These are phyloP conservation scores for Botrytis galanthina DNA, from an alignment of 2,329 filamentous ascomycete genomes.

Conservation along the genomic window DNA sequence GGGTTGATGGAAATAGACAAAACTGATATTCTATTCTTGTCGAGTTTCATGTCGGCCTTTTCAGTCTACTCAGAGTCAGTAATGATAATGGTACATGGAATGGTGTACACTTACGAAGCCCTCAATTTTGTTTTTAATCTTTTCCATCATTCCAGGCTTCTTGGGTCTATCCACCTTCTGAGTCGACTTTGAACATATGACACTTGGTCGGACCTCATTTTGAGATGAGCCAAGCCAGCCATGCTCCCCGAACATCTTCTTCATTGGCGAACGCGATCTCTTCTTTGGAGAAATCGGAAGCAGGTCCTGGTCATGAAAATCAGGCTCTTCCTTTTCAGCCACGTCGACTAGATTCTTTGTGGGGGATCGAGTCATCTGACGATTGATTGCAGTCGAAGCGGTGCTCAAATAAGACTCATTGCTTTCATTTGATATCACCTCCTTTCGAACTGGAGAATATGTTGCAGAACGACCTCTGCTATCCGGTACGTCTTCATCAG, in stretches of 20 bases:
- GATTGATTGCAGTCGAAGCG: constrained; percentile 10
- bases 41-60: constrained; percentile 34
- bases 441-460: background rate
- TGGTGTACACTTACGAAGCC: constrained; percentile 33
- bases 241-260: constrained; percentile 39
- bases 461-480: background rate
- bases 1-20: constrained; percentile 33
- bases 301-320: background rate
- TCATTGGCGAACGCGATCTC: constrained; percentile 38
- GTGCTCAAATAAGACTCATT: constrained; percentile 12
- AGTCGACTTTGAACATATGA: constrained; percentile 21
- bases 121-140: constrained; percentile 34
- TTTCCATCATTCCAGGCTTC: constrained; percentile 34
- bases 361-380: constrained; percentile 26
- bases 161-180: constrained; percentile 21
- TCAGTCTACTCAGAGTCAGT: constrained; percentile 31
- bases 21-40: constrained; percentile 25
- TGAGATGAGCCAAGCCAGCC: constrained; percentile 37
- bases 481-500: background rate
- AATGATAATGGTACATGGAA: background rate
- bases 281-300: constrained; percentile 28
- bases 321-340: constrained; percentile 26
- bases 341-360: constrained; percentile 25
- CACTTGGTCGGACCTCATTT: constrained; percentile 25
- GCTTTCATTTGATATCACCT: background rate